phyloP scores from a whole-genome alignment of 2,329 filamentous ascomycete species.

The Knoxdaviesia capensis region DNA sequence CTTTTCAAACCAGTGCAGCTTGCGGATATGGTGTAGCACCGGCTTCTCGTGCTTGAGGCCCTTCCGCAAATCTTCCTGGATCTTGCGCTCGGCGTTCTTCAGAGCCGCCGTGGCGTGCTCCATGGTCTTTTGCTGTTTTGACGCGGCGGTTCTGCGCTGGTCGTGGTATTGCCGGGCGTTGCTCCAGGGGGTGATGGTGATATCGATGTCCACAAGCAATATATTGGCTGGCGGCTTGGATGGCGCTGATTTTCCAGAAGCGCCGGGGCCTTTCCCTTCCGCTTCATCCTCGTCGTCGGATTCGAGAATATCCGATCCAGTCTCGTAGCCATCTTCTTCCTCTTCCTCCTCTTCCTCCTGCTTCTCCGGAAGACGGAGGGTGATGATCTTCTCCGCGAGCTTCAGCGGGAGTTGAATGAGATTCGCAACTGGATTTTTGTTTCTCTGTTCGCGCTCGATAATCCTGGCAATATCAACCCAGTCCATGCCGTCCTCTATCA shows the following conservation, averaged over 20 bases:
- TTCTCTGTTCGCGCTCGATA: conserved; percentile 68
- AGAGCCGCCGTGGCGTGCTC: conserved; percentile 66
- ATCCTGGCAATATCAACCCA: conserved; percentile 83
- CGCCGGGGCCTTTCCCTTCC: too few relatives aligned
- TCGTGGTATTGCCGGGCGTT: conserved; percentile 89
- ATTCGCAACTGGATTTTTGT: conserved; percentile 66
- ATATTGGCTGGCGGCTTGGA: conserved; percentile 25
- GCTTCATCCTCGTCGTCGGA: conserved; percentile 18
- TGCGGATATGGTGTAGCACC: conserved; percentile 61
- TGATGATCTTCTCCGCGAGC: conserved; percentile 74
- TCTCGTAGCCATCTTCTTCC: conserved; percentile 34
- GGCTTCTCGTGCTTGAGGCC: conserved; percentile 84
- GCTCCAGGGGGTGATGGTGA: conserved; percentile 63
- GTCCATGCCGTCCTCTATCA: conserved; percentile 91
- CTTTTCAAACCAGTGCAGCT: conserved; percentile 91
- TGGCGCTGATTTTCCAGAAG: conserved; percentile 10
- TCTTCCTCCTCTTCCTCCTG: conserved; percentile 41
- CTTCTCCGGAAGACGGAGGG: conserved; percentile 55
- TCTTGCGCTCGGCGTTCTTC: conserved; percentile 41
- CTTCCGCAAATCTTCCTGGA: conserved; percentile 21
- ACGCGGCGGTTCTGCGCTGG: conserved; percentile 63
- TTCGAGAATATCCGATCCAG: conserved; percentile 40
- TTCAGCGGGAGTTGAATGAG: conserved; percentile 78
- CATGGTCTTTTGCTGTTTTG: conserved; percentile 73
- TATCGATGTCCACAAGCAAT: conserved; percentile 66